Percentiles rank a stretch among this genome's conserved stretches.
Evolutionary conservation across 75 land plant genomes (phyloP).

Genomic region (Ceratopteris richardii): DNA sequence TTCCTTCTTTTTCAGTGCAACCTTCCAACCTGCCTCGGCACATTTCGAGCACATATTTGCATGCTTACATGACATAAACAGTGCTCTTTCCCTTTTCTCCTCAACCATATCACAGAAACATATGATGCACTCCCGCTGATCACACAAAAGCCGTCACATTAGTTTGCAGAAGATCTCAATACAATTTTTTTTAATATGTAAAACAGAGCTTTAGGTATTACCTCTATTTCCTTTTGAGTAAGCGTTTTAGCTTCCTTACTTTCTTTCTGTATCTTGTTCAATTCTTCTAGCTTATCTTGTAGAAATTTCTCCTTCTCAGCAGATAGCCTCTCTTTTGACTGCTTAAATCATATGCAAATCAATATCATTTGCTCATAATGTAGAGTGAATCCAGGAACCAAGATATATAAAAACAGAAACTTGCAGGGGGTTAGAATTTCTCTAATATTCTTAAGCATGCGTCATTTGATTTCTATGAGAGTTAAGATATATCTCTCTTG

Average conservation of each 20-base stretch:
- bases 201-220: neutral
- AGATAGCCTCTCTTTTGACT: neutral
- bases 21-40: neutral
- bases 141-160: neutral
- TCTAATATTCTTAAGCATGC: no score
- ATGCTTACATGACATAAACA: neutral
- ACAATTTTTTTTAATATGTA: no score
- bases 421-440: no score
- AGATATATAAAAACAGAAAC: no score
- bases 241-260: neutral
- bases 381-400: neutral
- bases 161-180: neutral
- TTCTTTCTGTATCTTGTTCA: neutral
- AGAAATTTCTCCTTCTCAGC: neutral
- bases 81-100: neutral
- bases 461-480: no score
- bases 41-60: neutral
- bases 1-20: neutral
- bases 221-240: neutral
- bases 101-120: neutral
- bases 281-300: neutral
- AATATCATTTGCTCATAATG: no score
- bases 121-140: constrained; percentile 2
- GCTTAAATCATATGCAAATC: neutral
- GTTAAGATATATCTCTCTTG: no score